These are phyloP conservation scores for Rhodotorula sp. DNA, from an alignment of 1,284 basidiomycete genomes.

Conservation along the genomic window DNA sequence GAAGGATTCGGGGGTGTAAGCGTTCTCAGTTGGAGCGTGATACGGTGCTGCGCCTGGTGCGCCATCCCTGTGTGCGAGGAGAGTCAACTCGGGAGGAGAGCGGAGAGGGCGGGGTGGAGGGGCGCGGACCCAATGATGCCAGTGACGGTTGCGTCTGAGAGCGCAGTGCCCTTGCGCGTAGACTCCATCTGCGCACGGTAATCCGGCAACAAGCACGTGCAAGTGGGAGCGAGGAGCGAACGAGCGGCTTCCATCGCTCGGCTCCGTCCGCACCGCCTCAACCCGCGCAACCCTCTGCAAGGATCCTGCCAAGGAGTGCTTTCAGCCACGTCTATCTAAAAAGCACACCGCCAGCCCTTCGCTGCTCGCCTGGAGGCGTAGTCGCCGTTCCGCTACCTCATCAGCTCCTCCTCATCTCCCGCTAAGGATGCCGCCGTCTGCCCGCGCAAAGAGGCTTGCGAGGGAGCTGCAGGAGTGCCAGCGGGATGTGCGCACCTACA, in stretches of 20 bases:
- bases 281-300: no score
- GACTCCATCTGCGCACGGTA: constrained; percentile 1
- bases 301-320: no score
- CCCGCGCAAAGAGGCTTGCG: constrained; percentile 26
- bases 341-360: no score
- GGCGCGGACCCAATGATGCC: constrained; percentile 22
- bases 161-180: not conserved
- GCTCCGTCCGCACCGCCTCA: no score
- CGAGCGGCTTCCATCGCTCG: no score
- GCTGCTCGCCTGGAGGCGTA: no score
- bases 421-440: not conserved
- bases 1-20: constrained; percentile 31
- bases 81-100: not conserved
- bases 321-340: no score
- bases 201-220: not conserved
- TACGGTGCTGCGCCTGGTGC: not conserved
- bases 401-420: not conserved
- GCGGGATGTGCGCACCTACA: constrained; percentile 14
- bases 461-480: constrained; percentile 30
- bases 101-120: not conserved
- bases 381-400: no score
- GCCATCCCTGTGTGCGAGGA: not conserved
- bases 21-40: not conserved
- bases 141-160: constrained; percentile 8
- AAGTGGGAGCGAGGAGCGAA: not conserved